Evolutionary conservation across 441 rosid genomes (phyloP), one percentile per base, ranked within the genome.

Genomic region (Sinapis alba): DNA sequence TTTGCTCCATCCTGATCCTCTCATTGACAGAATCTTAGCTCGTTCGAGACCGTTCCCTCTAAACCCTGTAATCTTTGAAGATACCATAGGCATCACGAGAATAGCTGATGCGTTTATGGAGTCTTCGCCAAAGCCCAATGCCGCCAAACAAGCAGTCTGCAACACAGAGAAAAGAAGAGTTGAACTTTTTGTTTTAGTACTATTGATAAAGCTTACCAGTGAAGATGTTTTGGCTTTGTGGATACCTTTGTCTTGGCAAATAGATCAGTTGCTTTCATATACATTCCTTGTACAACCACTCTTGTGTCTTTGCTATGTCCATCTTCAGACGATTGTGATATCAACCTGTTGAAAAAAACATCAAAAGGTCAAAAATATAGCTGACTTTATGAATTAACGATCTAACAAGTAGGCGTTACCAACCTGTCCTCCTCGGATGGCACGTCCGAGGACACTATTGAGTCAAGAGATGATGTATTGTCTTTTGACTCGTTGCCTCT

Each of bases 11-110:
- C 89, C 85, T 3, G 87, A 81, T 78, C 83, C 83, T 86, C 84
- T 87, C 79, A 93, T 62, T n/a, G 95, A 86, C 58, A 91, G 79
- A 16, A 88, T 65, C 84, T 89, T 87, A 0, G 88, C 86, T 45
- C 95, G 79, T 75, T 95, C 95, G 5, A 91, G 72, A 21, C 85
- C 83, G 9, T 79, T 89, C 56, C 95, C 92, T 82, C 98, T 86
- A 68, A 95, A 95, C 32, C 97, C 98, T 56, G 96, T 92, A 7
- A 89, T 88, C 88, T 87, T 95, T 9, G 99, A 93, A 26, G 98
- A 95, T 58, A 93, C 89, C 98, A 95, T 95, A 15, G 98, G 98
- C 97, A 95, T 95, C 62, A 95, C 99, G 1, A 95, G 87, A 62
- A 91, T 75, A 10, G 99, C 98, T 2, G 99, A 95, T 69, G 99